Evolutionary conservation across 2,329 filamentous ascomycete species (phyloP).

Genomic region (Pyrenochaeta sp.): DNA sequence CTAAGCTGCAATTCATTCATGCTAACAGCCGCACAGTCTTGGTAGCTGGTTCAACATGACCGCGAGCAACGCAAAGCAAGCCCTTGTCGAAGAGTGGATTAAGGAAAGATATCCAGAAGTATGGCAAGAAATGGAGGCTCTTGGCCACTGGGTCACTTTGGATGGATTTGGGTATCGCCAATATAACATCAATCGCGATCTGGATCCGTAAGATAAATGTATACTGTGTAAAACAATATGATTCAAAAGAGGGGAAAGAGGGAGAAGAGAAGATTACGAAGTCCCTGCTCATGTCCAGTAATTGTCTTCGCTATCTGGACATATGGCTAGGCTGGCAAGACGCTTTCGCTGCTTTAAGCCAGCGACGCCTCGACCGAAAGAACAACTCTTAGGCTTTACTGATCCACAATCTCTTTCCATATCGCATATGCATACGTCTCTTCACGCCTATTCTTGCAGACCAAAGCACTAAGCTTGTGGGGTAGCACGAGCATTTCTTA

Average conservation of each 20-base stretch:
- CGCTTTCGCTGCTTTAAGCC: no score
- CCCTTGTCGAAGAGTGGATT: constrained; percentile 78
- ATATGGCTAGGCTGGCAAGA: no score
- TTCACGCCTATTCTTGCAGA: background rate
- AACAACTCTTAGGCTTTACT: no score
- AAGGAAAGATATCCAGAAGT: constrained; percentile 70
- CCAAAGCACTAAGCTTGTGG: background rate
- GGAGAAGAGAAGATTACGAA: background rate
- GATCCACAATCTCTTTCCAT: no score
- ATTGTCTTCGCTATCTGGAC: background rate
- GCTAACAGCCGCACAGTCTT: constrained; percentile 61
- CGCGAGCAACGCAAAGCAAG: constrained; percentile 70
- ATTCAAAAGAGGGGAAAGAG: background rate
- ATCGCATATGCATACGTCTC: background rate
- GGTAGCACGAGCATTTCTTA: background rate
- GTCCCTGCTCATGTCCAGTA: background rate
- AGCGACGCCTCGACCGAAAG: no score
- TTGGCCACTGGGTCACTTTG: constrained; percentile 52
- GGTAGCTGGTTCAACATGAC: constrained; percentile 80
- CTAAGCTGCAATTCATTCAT: background rate
- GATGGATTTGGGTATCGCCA: constrained; percentile 48
- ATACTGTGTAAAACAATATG: background rate
- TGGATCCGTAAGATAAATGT: constrained; percentile 37
- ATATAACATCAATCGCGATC: constrained; percentile 44
- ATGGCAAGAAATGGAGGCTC: constrained; percentile 72